These are phyloP conservation scores for Lagenidium sp. DNA, from an alignment of 352 stramenopile genomes.

Conservation along the genomic window DNA sequence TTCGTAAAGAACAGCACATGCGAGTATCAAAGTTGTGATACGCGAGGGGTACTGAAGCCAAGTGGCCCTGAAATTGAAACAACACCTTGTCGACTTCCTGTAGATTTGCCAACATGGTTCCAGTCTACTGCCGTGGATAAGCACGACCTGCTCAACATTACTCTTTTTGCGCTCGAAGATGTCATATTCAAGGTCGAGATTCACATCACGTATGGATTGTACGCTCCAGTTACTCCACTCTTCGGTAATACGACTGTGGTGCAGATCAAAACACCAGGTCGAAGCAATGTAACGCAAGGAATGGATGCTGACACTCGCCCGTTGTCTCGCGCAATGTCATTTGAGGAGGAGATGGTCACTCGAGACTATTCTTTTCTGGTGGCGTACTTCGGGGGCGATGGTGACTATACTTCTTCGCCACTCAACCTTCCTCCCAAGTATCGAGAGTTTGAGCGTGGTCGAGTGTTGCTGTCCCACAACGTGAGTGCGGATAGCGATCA, in stretches of 20 bases:
- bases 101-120: slow-evolving; percentile 91
- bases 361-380: slow-evolving; percentile 90
- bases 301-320: slow-evolving; percentile 47
- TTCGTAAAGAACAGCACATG: slow-evolving; percentile 92
- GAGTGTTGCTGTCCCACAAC: slow-evolving; percentile 92
- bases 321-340: slow-evolving; percentile 80
- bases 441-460: slow-evolving; percentile 86
- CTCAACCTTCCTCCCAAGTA: slow-evolving; percentile 95
- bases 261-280: slow-evolving; percentile 58
- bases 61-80: slow-evolving; percentile 74
- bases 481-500: slow-evolving; percentile 59
- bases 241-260: slow-evolving; percentile 91
- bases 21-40: slow-evolving; percentile 79
- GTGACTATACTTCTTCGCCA: slow-evolving; percentile 63
- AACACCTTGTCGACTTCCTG: slow-evolving; percentile 85
- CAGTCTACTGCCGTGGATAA: slow-evolving; percentile 86
- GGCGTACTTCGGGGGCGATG: slow-evolving; percentile 61
- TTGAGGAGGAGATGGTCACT: slow-evolving; percentile 60
- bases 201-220: slow-evolving; percentile 93
- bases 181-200: slow-evolving; percentile 93
- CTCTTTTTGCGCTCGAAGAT: slow-evolving; percentile 93
- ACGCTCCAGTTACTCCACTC: slow-evolving; percentile 69
- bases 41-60: slow-evolving; percentile 34
- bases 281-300: slow-evolving; percentile 69
- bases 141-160: slow-evolving; percentile 92